A percentile compares a stretch with the other conserved stretches of the same genome.
Conservation (phyloP, 768 basidiomycete genomes). For the Coprinellus micaceus region DNA sequence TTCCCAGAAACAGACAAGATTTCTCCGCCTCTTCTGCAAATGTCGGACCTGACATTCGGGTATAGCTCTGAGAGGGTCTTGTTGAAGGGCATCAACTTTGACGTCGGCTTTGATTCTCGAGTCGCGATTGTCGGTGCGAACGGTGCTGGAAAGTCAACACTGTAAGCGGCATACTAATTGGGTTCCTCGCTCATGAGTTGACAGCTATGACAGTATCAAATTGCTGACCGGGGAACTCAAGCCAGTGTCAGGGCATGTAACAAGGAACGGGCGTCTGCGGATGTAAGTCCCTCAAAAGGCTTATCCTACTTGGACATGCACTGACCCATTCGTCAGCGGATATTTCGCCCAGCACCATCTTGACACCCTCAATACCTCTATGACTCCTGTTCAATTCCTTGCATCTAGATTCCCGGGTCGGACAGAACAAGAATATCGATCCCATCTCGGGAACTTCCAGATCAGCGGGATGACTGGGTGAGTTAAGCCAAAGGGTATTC, state of each 20-base stretch:
- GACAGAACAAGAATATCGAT: constrained; percentile 92
- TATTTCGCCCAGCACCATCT: constrained; percentile 97
- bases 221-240: constrained; percentile 81
- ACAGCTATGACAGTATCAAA: constrained; percentile 64
- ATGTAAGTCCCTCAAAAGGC: constrained; percentile 68
- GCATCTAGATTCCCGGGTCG: constrained; percentile 90
- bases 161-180: constrained; percentile 43
- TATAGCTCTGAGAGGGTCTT: constrained; percentile 77
- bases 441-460: constrained; percentile 95
- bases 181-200: too few species aligned
- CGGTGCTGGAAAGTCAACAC: constrained; percentile 93
- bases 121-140: constrained; percentile 95
- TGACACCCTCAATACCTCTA: constrained; percentile 76
- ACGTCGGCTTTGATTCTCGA: constrained; percentile 90
- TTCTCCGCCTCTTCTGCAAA: constrained; percentile 90
- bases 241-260: constrained; percentile 75
- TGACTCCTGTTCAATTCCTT: constrained; percentile 94
- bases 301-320: too few species aligned
- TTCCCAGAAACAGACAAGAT: constrained; percentile 98
- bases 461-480: constrained; percentile 95
- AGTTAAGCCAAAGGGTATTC: constrained; percentile 14
- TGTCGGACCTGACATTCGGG: constrained; percentile 87
- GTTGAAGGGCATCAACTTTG: constrained; percentile 78
- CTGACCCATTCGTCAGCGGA: constrained; percentile 46
- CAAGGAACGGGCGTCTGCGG: constrained; percentile 86